These are phyloP conservation scores for Fistulinella cinereoalba DNA, from an alignment of 1,284 basidiomycete genomes.

Conservation along the genomic window DNA sequence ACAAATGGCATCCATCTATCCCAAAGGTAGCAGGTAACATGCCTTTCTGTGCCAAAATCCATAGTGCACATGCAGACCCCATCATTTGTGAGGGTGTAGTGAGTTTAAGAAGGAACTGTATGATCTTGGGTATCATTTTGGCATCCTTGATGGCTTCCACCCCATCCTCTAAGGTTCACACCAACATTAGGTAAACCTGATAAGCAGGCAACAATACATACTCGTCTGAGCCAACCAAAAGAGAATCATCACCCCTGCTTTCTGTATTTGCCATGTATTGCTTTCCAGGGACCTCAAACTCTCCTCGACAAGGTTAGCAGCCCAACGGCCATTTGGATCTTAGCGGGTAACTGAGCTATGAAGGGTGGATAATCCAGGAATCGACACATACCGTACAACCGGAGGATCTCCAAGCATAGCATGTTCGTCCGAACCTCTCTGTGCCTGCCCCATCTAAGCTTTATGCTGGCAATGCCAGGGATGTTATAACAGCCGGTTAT, in stretches of 20 bases:
- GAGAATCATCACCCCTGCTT: constrained; percentile 24
- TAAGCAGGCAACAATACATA: not conserved
- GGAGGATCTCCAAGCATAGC: constrained; percentile 25
- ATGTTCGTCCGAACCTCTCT: constrained; percentile 23
- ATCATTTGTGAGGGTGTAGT: constrained; percentile 2
- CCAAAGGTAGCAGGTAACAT: not conserved
- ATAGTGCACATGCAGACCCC: constrained; percentile 16
- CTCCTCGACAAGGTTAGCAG: constrained; percentile 10
- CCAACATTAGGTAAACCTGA: not conserved
- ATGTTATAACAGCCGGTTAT: constrained; percentile 13
- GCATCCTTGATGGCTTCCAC: constrained; percentile 2
- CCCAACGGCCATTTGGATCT: constrained; percentile 11
- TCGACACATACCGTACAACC: constrained; percentile 1
- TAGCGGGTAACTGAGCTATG: not conserved
- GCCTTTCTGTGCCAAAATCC: constrained; percentile 10
- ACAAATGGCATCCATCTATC: not conserved
- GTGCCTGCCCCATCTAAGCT: constrained; percentile 13
- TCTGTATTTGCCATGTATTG: constrained; percentile 20
- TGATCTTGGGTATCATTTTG: constrained; percentile 10
- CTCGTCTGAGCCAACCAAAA: constrained; percentile 24
- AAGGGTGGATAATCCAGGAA: not conserved
- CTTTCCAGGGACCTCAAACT: constrained; percentile 11
- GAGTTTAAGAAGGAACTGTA: constrained; percentile 19
- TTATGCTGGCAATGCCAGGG: constrained; percentile 11
- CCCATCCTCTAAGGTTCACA: constrained; percentile 16